These are phyloP conservation scores for Solanum chacoense DNA, from an alignment of 305 asterid species.

Conservation along the genomic window DNA sequence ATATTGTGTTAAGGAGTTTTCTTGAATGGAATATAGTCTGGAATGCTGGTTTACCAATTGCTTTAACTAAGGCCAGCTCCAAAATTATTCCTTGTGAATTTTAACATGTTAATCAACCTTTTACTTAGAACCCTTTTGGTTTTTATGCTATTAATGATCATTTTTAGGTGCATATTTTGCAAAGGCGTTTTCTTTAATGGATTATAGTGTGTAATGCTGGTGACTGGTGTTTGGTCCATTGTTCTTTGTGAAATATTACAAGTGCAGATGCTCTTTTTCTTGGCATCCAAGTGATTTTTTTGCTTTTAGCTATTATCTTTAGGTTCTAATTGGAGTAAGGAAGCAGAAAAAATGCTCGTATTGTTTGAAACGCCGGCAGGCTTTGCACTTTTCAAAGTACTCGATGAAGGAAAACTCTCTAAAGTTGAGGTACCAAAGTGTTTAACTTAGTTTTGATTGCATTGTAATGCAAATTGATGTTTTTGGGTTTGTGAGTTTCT, in stretches of 20 bases:
- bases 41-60: background rate
- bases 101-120: background rate
- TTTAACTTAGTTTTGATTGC: background rate
- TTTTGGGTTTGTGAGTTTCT: background rate
- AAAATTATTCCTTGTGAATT: background rate
- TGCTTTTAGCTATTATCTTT: background rate
- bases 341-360: slow-evolving; percentile 30
- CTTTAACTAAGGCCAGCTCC: background rate
- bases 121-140: background rate
- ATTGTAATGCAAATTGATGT: background rate
- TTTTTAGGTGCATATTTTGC: background rate
- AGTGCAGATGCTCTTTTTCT: background rate
- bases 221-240: background rate
- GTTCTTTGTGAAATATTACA: background rate
- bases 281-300: background rate
- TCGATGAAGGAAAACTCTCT: slow-evolving; percentile 71
- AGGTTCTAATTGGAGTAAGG: background rate
- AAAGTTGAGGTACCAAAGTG: slow-evolving; percentile 50
- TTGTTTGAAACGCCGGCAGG: slow-evolving; percentile 86
- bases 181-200: background rate
- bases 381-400: slow-evolving; percentile 73
- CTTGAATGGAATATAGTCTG: background rate
- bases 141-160: background rate
- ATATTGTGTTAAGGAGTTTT: background rate
- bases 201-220: background rate